phyloP scores from a whole-genome alignment of 2,329 filamentous ascomycete genomes.

The Stemphylium beticola region DNA sequence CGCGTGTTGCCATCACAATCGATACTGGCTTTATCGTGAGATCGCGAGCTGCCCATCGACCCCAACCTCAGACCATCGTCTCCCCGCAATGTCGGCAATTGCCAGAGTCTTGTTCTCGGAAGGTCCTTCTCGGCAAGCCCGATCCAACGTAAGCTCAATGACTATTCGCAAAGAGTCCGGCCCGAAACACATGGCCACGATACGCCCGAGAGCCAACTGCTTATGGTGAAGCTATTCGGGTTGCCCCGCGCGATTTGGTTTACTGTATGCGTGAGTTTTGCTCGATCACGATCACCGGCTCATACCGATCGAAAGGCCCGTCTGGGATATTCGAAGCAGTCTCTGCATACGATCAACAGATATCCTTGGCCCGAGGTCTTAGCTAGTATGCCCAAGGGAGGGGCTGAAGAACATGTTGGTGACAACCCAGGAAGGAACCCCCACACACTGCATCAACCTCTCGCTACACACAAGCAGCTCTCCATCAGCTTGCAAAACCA shows the following conservation, averaged over 20 bases:
- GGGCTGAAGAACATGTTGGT: background rate
- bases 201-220: background rate
- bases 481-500: background rate
- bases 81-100: background rate
- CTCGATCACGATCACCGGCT: background rate
- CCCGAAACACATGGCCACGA: slow-evolving; percentile 2
- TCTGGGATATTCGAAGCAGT: background rate
- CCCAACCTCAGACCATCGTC: background rate
- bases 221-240: background rate
- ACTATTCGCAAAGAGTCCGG: background rate
- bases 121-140: background rate
- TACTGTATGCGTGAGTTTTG: background rate
- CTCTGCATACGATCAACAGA: background rate
- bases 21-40: background rate
- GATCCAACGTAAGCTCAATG: slow-evolving; percentile 2
- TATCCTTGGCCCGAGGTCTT: background rate
- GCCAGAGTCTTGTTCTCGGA: background rate
- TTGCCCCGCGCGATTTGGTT: background rate
- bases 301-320: slow-evolving; percentile 1
- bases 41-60: background rate
- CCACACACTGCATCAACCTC: background rate
- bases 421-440: background rate
- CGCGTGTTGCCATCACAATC: background rate
- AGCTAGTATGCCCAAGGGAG: background rate
- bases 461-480: background rate